Conservation (phyloP, 306 rosid species). For the Canavalia gladiata region DNA sequence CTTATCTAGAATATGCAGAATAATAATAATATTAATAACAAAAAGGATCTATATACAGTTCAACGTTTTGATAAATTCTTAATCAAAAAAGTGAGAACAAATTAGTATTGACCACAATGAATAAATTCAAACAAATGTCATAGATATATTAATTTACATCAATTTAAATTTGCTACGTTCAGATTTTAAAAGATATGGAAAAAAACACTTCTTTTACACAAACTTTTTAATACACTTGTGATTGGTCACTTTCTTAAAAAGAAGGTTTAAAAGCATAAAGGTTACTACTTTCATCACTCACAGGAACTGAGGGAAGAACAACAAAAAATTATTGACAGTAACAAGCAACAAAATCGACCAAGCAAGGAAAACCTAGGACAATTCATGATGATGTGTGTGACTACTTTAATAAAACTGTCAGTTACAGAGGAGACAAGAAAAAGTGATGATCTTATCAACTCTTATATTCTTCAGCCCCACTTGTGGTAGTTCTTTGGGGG, state of each 20-base stretch:
- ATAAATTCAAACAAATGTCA: no score
- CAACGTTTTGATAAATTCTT: no score
- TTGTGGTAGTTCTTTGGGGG: neutral
- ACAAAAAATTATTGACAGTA: neutral
- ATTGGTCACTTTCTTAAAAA: neutral
- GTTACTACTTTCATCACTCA: neutral
- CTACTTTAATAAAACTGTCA: slow-evolving; percentile 27
- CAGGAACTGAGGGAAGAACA: neutral
- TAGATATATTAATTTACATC: no score
- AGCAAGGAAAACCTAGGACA: slow-evolving; percentile 43
- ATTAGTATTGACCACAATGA: no score
- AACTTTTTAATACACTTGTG: no score
- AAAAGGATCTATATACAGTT: no score
- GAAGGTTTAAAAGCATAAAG: slow-evolving; percentile 3
- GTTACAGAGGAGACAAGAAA: slow-evolving; percentile 41
- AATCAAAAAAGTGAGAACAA: no score
- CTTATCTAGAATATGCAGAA: no score
- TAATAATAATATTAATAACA: no score
- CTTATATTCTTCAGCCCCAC: slow-evolving; percentile 11
- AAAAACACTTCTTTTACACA: no score
- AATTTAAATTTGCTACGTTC: no score
- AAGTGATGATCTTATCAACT: slow-evolving; percentile 25
- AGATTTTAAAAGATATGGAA: no score
- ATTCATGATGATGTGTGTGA: slow-evolving; percentile 46
- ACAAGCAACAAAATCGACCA: slow-evolving; percentile 23